phyloP scores from a whole-genome alignment of 1,284 basidiomycete species.

The Cutaneotrichosporon cyanovorans region DNA sequence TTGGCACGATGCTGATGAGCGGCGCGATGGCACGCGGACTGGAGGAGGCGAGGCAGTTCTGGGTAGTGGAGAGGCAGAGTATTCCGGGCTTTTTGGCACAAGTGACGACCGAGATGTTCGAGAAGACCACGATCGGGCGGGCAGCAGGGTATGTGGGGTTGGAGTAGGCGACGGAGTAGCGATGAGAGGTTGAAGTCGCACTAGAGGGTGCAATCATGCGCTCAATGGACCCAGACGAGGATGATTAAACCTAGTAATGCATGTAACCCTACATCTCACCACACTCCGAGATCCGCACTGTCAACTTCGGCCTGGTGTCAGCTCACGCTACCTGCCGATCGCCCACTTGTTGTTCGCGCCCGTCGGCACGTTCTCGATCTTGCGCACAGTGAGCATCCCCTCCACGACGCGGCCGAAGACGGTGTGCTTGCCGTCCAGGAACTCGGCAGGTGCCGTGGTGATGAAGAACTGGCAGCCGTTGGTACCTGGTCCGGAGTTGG shows the following conservation, averaged over 20 bases:
- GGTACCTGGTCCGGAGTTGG: conserved; percentile 84
- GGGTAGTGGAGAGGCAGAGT: conserved; percentile 49
- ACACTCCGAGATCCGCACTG: conserved; percentile 43
- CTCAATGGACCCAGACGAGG: not conserved
- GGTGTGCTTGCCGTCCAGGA: conserved; percentile 88
- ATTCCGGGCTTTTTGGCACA: conserved; percentile 51
- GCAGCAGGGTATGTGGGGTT: conserved; percentile 39
- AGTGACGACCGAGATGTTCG: conserved; percentile 49
- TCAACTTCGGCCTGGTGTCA: conserved; percentile 13
- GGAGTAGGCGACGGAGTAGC: not conserved
- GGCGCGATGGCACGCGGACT: conserved; percentile 44
- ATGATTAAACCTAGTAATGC: conserved; percentile 1
- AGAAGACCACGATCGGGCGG: conserved; percentile 45
- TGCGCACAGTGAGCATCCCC: conserved; percentile 80
- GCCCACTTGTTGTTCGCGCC: conserved; percentile 50
- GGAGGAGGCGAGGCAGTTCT: conserved; percentile 49
- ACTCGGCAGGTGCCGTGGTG: conserved; percentile 86
- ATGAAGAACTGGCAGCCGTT: conserved; percentile 98
- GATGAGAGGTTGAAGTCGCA: not conserved
- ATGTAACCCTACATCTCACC: conserved; percentile 48
- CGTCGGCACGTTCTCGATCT: conserved; percentile 89
- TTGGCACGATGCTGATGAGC: conserved; percentile 49
- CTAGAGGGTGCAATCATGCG: not conserved
- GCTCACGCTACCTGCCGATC: not conserved
- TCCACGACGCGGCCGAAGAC: conserved; percentile 87